Evolutionary conservation across 1,284 basidiomycete species (phyloP).

Genomic region (Apiotrichum sp.): DNA sequence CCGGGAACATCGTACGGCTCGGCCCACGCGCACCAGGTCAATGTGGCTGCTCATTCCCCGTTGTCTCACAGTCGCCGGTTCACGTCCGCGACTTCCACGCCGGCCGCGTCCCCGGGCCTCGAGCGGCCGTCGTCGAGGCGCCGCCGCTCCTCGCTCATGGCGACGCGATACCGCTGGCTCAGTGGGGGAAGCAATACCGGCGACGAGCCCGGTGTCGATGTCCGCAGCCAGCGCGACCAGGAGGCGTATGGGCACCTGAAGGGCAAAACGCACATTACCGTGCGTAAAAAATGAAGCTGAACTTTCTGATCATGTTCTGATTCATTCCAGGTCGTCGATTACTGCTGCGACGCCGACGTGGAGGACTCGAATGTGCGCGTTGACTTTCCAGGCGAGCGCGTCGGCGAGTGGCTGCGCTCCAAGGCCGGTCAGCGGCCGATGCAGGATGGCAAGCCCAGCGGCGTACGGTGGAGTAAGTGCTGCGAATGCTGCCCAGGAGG

Average conservation of each 20-base stretch:
- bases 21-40: not conserved
- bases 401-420: constrained; percentile 41
- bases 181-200: constrained; percentile 33
- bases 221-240: constrained; percentile 37
- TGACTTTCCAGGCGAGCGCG: constrained; percentile 37
- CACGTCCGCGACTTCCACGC: no score
- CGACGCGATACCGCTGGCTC: constrained; percentile 31
- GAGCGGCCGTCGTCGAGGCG: not conserved
- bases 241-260: constrained; percentile 37
- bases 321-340: constrained; percentile 41
- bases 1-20: not conserved
- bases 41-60: not conserved
- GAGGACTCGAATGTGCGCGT: constrained; percentile 36
- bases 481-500: not conserved
- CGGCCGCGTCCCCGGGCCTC: no score
- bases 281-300: constrained; percentile 10
- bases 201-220: constrained; percentile 47
- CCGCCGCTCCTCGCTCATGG: constrained; percentile 1
- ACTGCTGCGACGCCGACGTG: constrained; percentile 34
- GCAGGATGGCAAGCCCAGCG: constrained; percentile 30
- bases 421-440: constrained; percentile 26
- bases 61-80: no score
- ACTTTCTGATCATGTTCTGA: not conserved
- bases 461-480: constrained; percentile 41
- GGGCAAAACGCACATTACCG: constrained; percentile 29